These are phyloP conservation scores for Erodium texanum DNA, from an alignment of 441 rosid genomes.

Conservation along the genomic window DNA sequence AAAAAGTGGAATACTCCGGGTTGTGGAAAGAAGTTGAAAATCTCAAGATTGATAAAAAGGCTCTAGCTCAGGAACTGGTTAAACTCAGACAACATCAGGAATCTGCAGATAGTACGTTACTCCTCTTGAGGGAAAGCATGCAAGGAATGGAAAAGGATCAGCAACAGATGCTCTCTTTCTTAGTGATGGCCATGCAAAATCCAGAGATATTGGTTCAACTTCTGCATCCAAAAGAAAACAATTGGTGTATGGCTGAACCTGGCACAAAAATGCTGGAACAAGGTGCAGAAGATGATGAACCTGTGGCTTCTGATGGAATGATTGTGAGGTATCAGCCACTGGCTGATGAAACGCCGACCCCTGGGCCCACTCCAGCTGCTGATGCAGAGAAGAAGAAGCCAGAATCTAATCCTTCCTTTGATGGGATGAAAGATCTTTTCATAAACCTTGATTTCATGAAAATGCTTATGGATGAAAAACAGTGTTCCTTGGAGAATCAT, in stretches of 20 bases:
- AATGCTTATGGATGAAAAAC: slow-evolving; percentile 49
- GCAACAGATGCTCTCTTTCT: slow-evolving; percentile 87
- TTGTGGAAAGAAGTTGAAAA: slow-evolving; percentile 70
- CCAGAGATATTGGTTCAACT: slow-evolving; percentile 71
- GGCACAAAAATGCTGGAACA: slow-evolving; percentile 41
- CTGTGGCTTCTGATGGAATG: slow-evolving; percentile 34
- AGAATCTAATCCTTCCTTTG: slow-evolving; percentile 28
- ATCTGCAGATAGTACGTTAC: slow-evolving; percentile 50
- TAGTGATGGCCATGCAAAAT: slow-evolving; percentile 79
- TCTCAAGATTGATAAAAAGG: slow-evolving; percentile 58
- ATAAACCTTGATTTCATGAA: slow-evolving; percentile 56
- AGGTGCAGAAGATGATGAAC: slow-evolving; percentile 38
- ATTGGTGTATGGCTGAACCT: slow-evolving; percentile 53
- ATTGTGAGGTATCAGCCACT: slow-evolving; percentile 59
- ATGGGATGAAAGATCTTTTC: slow-evolving; percentile 39
- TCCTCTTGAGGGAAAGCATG: slow-evolving; percentile 49
- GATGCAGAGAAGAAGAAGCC: slow-evolving; percentile 18
- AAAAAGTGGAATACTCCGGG: slow-evolving; percentile 24
- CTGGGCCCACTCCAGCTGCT: slow-evolving; percentile 18
- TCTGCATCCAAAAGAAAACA: slow-evolving; percentile 61
- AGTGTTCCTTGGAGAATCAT: slow-evolving; percentile 27
- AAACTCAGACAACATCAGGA: slow-evolving; percentile 73
- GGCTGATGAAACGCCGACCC: slow-evolving; percentile 28
- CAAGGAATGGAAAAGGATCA: slow-evolving; percentile 89
- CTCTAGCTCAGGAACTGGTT: slow-evolving; percentile 53